phyloP scores from a whole-genome alignment of 75 land plant genomes.

The Pseudotsuga menziesii region DNA sequence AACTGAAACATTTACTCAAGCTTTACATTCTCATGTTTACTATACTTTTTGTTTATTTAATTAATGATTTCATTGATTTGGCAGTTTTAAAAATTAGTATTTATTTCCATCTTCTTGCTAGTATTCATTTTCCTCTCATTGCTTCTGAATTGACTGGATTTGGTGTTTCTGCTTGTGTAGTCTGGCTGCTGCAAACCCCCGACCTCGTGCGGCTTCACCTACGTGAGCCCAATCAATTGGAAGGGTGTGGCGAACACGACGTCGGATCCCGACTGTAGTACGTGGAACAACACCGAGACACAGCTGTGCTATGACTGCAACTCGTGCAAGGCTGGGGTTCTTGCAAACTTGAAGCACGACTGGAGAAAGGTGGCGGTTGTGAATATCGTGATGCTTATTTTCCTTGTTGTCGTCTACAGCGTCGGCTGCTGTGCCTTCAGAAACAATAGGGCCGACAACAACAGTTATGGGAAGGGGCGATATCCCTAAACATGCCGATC shows the following conservation, averaged over 20 bases:
- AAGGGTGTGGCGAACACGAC: neutral
- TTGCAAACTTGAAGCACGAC: constrained; percentile 50
- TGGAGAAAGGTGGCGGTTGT: constrained; percentile 69
- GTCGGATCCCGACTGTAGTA: constrained; percentile 40
- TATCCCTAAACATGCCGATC: neutral
- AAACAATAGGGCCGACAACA: constrained; percentile 32
- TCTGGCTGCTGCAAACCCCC: constrained; percentile 98
- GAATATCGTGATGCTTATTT: constrained; percentile 48
- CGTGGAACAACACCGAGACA: constrained; percentile 39
- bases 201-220: constrained; percentile 27
- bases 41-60: too few relatives aligned
- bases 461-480: neutral
- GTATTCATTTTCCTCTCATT: too few relatives aligned
- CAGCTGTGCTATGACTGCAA: constrained; percentile 54
- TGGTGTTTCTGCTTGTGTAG: constrained; percentile 18
- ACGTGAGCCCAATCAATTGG: neutral
- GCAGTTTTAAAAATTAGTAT: too few relatives aligned
- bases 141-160: too few relatives aligned
- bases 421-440: constrained; percentile 82
- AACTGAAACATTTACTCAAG: too few relatives aligned
- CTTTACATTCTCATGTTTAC: too few relatives aligned
- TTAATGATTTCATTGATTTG: too few relatives aligned
- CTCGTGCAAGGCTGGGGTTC: constrained; percentile 70
- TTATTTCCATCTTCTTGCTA: too few relatives aligned
- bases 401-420: constrained; percentile 62